These are phyloP conservation scores for Kondoa malvinella DNA, from an alignment of 768 basidiomycete species.

Conservation along the genomic window DNA sequence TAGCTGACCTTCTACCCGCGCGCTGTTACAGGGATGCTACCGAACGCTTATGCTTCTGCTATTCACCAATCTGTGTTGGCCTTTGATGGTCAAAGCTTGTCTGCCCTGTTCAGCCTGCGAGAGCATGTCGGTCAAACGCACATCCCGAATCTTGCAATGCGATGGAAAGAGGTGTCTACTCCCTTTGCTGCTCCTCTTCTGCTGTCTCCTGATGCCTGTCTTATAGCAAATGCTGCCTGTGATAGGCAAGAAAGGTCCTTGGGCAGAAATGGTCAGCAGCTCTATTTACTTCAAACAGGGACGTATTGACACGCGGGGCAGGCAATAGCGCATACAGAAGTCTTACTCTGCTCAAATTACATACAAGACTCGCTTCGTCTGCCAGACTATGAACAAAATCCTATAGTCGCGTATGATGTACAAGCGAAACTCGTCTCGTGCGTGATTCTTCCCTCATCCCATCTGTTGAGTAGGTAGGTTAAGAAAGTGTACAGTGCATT, in stretches of 20 bases:
- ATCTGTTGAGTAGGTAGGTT: too few species aligned
- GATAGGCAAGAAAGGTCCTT: slow-evolving; percentile 1
- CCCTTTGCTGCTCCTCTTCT: background rate
- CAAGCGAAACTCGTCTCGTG: background rate
- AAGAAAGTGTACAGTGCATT: slow-evolving; percentile 9
- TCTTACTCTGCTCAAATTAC: background rate
- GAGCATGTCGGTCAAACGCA: slow-evolving; percentile 26
- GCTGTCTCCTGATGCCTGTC: background rate
- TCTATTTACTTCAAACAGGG: background rate
- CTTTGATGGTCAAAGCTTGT: background rate
- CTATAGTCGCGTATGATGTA: background rate
- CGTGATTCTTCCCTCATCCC: background rate
- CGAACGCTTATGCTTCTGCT: too few species aligned
- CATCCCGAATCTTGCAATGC: background rate
- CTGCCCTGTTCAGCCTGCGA: background rate
- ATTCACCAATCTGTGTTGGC: too few species aligned
- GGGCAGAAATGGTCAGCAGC: slow-evolving; percentile 4
- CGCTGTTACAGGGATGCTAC: too few species aligned
- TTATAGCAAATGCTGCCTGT: background rate
- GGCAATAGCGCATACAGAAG: slow-evolving; percentile 1
- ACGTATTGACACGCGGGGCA: too few species aligned
- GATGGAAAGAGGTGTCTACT: slow-evolving; percentile 1
- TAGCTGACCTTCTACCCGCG: too few species aligned
- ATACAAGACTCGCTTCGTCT: background rate
- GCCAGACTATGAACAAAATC: background rate